Percentiles rank a stretch among this genome's conserved stretches.
These are phyloP conservation scores for Graphilbum sp. DNA, from an alignment of 2,329 filamentous ascomycete species.

Conservation along the genomic window DNA sequence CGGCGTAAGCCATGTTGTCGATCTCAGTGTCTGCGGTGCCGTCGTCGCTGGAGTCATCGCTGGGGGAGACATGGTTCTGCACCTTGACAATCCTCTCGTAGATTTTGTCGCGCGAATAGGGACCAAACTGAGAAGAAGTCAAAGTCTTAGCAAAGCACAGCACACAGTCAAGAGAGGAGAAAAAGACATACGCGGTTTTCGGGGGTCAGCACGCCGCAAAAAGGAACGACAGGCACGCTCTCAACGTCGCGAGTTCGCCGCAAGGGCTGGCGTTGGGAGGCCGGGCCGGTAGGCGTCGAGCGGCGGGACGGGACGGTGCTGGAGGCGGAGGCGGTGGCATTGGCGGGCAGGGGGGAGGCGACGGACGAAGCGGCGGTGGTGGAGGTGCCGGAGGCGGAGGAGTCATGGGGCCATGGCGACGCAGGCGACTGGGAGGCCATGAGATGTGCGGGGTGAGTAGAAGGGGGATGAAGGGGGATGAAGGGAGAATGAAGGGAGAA, in stretches of 20 bases:
- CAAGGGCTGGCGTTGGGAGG: not conserved
- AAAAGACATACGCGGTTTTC: conserved; percentile 12
- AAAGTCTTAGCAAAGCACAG: too few relatives aligned
- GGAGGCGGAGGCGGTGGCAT: not conserved
- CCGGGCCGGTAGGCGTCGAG: not conserved
- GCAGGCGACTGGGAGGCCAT: not conserved
- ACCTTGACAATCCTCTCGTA: conserved; percentile 1
- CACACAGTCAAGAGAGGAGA: too few relatives aligned
- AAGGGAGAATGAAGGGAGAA: too few relatives aligned
- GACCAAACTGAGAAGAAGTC: conserved; percentile 5
- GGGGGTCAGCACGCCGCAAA: conserved; percentile 13
- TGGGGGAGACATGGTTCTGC: not conserved
- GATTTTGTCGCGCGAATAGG: conserved; percentile 2
- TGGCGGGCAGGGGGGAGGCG: not conserved
- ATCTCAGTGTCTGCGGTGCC: not conserved
- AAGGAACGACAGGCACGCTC: conserved; percentile 12
- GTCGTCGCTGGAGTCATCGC: not conserved
- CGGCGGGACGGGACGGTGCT: not conserved
- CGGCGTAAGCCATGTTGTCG: too few relatives aligned
- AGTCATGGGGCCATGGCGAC: not conserved
- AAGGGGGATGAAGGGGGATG: too few relatives aligned
- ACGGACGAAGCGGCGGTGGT: not conserved
- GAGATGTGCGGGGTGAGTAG: too few relatives aligned
- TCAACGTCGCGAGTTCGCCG: conserved; percentile 3
- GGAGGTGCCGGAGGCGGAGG: not conserved